Evolutionary conservation across 1,139 yeast species (phyloP), one percentile per base, ranked within the genome.

Genomic region (Taphrina pruni): DNA sequence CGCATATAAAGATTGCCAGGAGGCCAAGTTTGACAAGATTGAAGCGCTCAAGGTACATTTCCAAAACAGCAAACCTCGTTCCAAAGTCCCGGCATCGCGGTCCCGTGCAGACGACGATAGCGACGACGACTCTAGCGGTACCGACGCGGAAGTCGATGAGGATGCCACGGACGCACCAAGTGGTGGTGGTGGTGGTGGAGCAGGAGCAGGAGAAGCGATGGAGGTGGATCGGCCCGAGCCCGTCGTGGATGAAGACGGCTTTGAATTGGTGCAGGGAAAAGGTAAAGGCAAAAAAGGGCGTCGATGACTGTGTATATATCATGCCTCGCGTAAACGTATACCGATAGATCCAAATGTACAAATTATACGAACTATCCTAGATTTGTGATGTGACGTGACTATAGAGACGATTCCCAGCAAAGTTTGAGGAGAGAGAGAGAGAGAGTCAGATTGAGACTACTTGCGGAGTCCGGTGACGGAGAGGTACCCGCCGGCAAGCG

Each of bases 221-320:
- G 67, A 20, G 20, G 56, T 55, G 48, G 14, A 50, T 35, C 32
- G 55, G 43, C 55, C 46, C 17, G 72, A 54, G 7, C 70, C 69
- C 11, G 91, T 92, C 56, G 88, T 91, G 75, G 97, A 92, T 77
- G 86, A 86, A 71, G 90, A 87, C 76, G 96, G 97, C 38, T 94
- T 94, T 79, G 91, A 91, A 74, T 86, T 94, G 92, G 87, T 93
- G 11, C 99, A 99, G 0, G 92, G 96, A 8, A 55, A 51, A 20
- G 58, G 60, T 20, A 41, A 61, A 48, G 58, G 60, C 36, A 41
- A 61, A 39, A 36, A 58, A 12, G 56, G 57, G 11, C 32, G 55
- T 35, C 58, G 58, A 36, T 54, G 21, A 26, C 8, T 51, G n/a
- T 21, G 7, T 3, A 51, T 6, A 35, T 14, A 6, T 12, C 17